These are phyloP conservation scores for Exophiala dermatitidis DNA, from an alignment of 2,329 filamentous ascomycete species.

Conservation along the genomic window DNA sequence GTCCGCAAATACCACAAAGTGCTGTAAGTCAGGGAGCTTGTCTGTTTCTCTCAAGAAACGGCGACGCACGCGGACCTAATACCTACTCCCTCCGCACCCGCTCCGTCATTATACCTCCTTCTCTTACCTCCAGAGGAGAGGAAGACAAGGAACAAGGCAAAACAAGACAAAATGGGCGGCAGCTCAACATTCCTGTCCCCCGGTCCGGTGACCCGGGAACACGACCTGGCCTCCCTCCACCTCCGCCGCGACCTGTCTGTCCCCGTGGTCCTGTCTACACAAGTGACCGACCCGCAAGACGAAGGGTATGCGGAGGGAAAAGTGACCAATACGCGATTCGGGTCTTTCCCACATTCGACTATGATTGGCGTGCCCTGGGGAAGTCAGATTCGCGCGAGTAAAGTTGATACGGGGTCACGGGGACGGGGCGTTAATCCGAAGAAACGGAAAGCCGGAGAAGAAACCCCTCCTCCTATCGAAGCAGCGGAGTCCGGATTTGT, in stretches of 20 bases:
- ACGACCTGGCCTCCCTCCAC: slow-evolving; percentile 73
- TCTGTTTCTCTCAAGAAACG: no score
- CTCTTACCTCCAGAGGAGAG: not conserved
- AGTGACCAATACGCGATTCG: slow-evolving; percentile 86
- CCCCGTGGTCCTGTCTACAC: slow-evolving; percentile 61
- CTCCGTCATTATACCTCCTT: not conserved
- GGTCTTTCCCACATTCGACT: slow-evolving; percentile 77
- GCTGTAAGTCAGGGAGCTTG: no score
- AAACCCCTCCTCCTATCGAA: slow-evolving; percentile 30
- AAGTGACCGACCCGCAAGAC: slow-evolving; percentile 48
- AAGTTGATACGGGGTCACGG: slow-evolving; percentile 84
- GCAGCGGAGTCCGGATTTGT: slow-evolving; percentile 42
- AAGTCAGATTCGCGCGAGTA: slow-evolving; percentile 80
- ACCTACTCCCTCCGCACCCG: no score
- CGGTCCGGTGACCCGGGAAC: slow-evolving; percentile 52
- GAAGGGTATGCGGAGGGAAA: slow-evolving; percentile 69
- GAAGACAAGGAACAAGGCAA: not conserved
- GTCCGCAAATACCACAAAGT: no score
- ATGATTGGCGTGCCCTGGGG: slow-evolving; percentile 78
- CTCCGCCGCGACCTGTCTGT: slow-evolving; percentile 80
- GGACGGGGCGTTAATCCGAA: slow-evolving; percentile 54
- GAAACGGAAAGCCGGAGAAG: slow-evolving; percentile 37
- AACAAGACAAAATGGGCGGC: not conserved
- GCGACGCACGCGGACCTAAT: no score
- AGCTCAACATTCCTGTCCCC: slow-evolving; percentile 73